Conservation (phyloP, 1,139 yeast genomes). For the Yamadazyma blattariae region DNA sequence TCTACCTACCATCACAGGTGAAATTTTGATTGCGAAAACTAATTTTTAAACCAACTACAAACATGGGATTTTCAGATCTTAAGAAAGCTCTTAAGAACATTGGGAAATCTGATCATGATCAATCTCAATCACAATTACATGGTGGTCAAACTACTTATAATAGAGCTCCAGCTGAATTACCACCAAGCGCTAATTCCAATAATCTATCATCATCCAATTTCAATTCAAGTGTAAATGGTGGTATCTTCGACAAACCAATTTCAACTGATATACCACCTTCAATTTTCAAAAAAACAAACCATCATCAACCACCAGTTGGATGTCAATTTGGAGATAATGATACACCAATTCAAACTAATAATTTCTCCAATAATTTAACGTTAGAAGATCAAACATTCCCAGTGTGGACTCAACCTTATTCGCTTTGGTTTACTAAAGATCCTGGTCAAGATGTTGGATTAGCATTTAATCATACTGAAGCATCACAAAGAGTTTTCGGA, state of each 20-base stretch:
- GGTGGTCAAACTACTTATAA: neutral
- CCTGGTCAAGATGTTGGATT: slow-evolving; percentile 38
- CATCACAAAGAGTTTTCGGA: slow-evolving; percentile 40
- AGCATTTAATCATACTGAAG: slow-evolving; percentile 45
- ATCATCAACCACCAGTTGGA: slow-evolving; percentile 32
- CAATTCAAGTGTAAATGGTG: slow-evolving; percentile 1
- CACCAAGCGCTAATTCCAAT: neutral
- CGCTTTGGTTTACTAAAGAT: slow-evolving; percentile 43
- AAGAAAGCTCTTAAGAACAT: slow-evolving; percentile 24
- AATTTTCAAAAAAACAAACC: slow-evolving; percentile 20
- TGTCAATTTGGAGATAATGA: slow-evolving; percentile 19
- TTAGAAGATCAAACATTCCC: slow-evolving; percentile 47
- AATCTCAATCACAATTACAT: too few species aligned
- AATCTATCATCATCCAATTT: neutral
- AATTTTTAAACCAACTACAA: neutral
- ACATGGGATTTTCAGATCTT: slow-evolving; percentile 29
- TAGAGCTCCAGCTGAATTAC: slow-evolving; percentile 6
- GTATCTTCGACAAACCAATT: slow-evolving; percentile 23
- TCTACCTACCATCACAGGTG: too few species aligned
- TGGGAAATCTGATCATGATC: neutral
- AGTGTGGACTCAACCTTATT: slow-evolving; percentile 47
- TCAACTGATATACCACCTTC: slow-evolving; percentile 26
- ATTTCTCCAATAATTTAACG: slow-evolving; percentile 41
- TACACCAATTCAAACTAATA: slow-evolving; percentile 43
- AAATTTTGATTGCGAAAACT: too few species aligned